Evolutionary conservation across 2,329 filamentous ascomycete genomes (phyloP).

Genomic region (Hymenoscyphus infarciens): DNA sequence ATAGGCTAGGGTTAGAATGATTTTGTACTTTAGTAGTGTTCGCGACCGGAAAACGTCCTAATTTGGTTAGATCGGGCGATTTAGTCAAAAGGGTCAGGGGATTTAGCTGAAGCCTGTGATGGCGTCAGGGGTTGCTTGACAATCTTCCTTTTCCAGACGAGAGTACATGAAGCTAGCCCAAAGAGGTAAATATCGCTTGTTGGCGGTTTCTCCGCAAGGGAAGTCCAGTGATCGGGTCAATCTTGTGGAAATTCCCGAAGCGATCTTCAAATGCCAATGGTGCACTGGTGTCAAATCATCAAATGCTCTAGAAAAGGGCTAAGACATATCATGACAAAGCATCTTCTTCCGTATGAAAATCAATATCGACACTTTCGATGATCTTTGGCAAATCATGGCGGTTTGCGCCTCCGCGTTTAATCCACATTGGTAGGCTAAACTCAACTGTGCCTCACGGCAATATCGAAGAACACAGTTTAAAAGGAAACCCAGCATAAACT

Average conservation of each 20-base stretch:
- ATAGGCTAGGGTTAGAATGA: no score
- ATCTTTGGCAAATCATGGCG: not conserved
- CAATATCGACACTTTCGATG: not conserved
- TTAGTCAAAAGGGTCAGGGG: no score
- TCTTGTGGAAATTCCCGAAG: not conserved
- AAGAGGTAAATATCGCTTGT: not conserved
- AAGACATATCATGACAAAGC: not conserved
- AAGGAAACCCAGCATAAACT: not conserved
- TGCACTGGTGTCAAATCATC: not conserved
- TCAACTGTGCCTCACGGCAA: not conserved
- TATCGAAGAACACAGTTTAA: not conserved
- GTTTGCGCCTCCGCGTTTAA: not conserved
- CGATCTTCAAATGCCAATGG: not conserved
- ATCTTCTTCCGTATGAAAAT: not conserved
- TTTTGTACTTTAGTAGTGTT: no score
- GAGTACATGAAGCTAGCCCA: not conserved
- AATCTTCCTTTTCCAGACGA: not conserved
- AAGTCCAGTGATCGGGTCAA: not conserved
- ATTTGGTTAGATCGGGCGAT: no score
- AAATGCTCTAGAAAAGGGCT: not conserved
- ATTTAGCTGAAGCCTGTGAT: no score
- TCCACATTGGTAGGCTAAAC: not conserved
- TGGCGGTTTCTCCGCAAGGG: not conserved
- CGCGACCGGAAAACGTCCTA: no score
- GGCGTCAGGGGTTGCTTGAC: not conserved